phyloP scores from a whole-genome alignment of 2,329 filamentous ascomycete species.

The Xylaria sp. region DNA sequence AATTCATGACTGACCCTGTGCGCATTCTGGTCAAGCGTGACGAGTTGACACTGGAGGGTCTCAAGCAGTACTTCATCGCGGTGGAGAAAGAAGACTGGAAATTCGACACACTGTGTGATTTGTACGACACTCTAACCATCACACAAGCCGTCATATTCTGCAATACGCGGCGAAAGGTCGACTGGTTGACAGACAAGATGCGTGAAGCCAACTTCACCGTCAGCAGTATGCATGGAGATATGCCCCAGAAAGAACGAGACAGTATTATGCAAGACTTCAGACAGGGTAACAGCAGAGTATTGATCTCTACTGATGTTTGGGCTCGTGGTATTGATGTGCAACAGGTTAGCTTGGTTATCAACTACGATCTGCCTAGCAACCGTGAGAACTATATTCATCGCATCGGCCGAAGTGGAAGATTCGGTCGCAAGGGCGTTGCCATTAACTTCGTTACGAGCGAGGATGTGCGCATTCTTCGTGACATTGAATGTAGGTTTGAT shows the following conservation, averaged over 20 bases:
- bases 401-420: constrained; percentile 93
- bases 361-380: constrained; percentile 97
- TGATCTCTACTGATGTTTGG: constrained; percentile 98
- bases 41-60: constrained; percentile 93
- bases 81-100: constrained; percentile 99
- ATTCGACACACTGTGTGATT: constrained; percentile 96
- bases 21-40: constrained; percentile 98
- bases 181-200: constrained; percentile 99
- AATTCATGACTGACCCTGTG: constrained; percentile 99
- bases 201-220: constrained; percentile 98
- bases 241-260: constrained; percentile 97
- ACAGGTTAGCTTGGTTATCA: constrained; percentile 97
- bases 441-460: constrained; percentile 99
- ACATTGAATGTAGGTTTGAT: constrained; percentile 82
- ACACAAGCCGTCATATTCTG: constrained; percentile 99
- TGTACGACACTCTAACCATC: constrained; percentile 98
- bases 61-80: constrained; percentile 99
- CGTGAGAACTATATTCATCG: constrained; percentile 99
- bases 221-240: constrained; percentile 98
- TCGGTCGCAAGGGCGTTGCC: constrained; percentile 96
- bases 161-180: constrained; percentile 98
- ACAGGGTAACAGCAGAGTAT: constrained; percentile 91
- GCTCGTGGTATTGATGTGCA: constrained; percentile 98
- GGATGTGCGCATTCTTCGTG: constrained; percentile 94
- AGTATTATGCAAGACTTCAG: constrained; percentile 99